Base-by-base conservation (phyloP, 2,329 filamentous ascomycete genomes). In the Pyricularia sp. region DNA sequence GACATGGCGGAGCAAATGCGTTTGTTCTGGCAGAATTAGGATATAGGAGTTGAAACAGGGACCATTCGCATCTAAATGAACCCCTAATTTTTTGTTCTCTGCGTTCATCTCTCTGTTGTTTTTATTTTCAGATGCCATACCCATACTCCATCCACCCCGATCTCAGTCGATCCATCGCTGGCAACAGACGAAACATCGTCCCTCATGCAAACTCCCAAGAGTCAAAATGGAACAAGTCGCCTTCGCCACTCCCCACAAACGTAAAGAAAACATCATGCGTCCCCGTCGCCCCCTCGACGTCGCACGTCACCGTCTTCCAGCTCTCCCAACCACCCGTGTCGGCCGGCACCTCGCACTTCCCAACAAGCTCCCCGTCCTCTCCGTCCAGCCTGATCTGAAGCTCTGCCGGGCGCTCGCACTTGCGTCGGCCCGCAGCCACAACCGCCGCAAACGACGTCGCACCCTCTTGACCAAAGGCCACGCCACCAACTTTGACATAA, bases 401-500 rank as follows among this genome's bases (percentile, higher is more conserved):
- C 70, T 76, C 75, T 55, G 77, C 75, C 30, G 71, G 72, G 31
- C 73, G 74, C 17, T 74, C 74, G n/a, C n/a, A 17, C 25, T 26
- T 12, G 65, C 67, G 70, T 20, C 58, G 69, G 10, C 71, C 73
- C 2, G 75, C 73, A 10, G 75, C 71, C 11, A 77, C 74, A n/a
- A 74, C 71, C 23, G 73, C 73, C 33, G 69, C 70, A 50, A 77
- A 72, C 0, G 71, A 71, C 20, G 65, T 69, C 6, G 76, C 74
- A 9, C 66, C 66, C n/a, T 23, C 58, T 6, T 33, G 63, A 61
- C 76, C 75, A 61, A 77, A 77, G 5, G 69, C 73, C 28, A 77
- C 76, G 33, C 76, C 76, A 59, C 72, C 72, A 68, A 77, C 73
- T 71, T 77, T 77, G 72, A 77, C 73, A 69, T 77, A 77, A 70